Base-by-base conservation (phyloP, 805 yeast genomes). In the Kodamaea sagamina region DNA sequence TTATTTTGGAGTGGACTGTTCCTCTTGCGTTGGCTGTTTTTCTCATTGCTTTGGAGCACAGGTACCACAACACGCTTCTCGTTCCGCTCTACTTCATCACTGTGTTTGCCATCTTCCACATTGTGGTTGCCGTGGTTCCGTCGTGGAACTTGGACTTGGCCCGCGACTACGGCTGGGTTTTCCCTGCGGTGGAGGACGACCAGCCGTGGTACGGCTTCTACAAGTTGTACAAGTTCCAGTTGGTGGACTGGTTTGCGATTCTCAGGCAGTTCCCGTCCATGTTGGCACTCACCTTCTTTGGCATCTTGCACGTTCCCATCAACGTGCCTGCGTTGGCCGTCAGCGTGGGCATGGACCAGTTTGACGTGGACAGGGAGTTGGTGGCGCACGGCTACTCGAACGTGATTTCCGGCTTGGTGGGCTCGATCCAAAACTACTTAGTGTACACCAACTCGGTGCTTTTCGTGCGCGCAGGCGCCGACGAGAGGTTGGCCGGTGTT, bases 251-350 rank as follows among this genome's bases (percentile, higher is more conserved):
- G 93, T 57, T 67, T 48, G 73, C 82, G 21, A 72, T 93, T 18
- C 37, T 80, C 2, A 67, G 74, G 42, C 88, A 89, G 55, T 47
- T 89, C 13, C 99, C 99, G 4, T 85, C 95, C 2, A 93, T 93
- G 97, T 67, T 92, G 43, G 99, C 99, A 0, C 71, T 93, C 50
- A 90, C 98, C 0, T 93, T 93, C 59, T 93, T 93, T 57, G 99
- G 99, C 9, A 85, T 93, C 29, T 68, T 93, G 43, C 99, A 93
- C 56, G 99, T 93, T 8, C 99, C 99, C 3, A 93, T 93, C 47
- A 93, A 93, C 60, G 97, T 93, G 10, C 99, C 99, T 1, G 98
- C 99, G 0, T 72, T 93, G 36, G 97, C 98, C 0, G 93, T 90
- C 12, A 85, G 96, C 4, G 77, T 88, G 1, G 87, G 88, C 3